Conservation (phyloP, 192 early-diverging fungal genomes). For the Umbelopsis ramanniana region DNA sequence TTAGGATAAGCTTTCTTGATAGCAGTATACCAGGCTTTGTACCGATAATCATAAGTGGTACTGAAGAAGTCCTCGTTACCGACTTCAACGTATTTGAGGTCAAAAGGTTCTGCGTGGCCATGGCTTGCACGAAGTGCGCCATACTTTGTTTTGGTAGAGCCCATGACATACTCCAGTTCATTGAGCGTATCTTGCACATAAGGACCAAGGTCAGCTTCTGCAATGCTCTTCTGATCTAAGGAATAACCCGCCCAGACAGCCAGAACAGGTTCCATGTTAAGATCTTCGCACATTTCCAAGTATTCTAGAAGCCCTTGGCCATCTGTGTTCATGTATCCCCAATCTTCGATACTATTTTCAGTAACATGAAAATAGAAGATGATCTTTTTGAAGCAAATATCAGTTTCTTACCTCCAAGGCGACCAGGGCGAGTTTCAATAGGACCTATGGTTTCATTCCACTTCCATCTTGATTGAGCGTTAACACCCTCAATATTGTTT, state of each 20-base stretch:
- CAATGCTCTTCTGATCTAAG: conserved; percentile 18
- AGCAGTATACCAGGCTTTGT: conserved; percentile 36
- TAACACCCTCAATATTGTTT: conserved; percentile 30
- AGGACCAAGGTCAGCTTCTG: conserved; percentile 24
- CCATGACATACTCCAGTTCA: conserved; percentile 35
- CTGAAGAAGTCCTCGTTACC: conserved; percentile 38
- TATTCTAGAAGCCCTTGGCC: conserved; percentile 33
- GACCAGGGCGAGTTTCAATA: conserved; percentile 30
- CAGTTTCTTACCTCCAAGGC: conserved; percentile 17
- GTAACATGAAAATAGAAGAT: background rate
- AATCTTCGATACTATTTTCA: conserved; percentile 2
- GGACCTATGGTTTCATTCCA: conserved; percentile 38
- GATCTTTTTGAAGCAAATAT: background rate
- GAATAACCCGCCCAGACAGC: conserved; percentile 30
- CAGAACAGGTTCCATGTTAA: conserved; percentile 26
- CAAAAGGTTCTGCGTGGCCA: conserved; percentile 35
- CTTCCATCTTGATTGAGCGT: conserved; percentile 19
- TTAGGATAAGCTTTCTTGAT: conserved; percentile 31
- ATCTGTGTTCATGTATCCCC: conserved; percentile 31
- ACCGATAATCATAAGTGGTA: conserved; percentile 30
- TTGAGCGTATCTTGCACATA: conserved; percentile 31
- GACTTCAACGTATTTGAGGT: conserved; percentile 32
- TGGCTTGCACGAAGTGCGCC: conserved; percentile 24
- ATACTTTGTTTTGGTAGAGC: conserved; percentile 25
- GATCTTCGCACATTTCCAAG: conserved; percentile 29